A percentile compares a stretch with the other conserved stretches of the same genome.
Evolutionary conservation across 2,329 filamentous ascomycete species (phyloP).

Genomic region (Alternaria tenuissima): DNA sequence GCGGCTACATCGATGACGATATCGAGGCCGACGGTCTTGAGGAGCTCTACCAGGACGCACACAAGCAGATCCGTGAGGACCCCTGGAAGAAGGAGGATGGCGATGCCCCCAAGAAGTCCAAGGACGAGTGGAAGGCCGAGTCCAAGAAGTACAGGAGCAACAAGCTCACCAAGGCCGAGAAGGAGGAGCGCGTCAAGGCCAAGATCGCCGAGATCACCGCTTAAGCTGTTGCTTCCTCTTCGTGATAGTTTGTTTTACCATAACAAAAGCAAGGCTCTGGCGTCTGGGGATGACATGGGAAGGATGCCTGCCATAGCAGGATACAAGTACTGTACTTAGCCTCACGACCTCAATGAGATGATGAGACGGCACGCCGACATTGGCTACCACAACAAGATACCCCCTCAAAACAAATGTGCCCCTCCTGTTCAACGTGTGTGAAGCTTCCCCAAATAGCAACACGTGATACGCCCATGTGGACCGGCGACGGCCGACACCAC

Average conservation of each 20-base stretch:
- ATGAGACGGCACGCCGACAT: conserved; percentile 38
- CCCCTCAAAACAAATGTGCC: conserved; percentile 2
- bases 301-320: conserved; percentile 38
- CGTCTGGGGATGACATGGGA: conserved; percentile 47
- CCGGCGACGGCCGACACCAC: conserved; percentile 3
- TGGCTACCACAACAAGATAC: conserved; percentile 30
- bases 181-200: conserved; percentile 81
- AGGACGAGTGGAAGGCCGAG: conserved; percentile 96
- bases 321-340: conserved; percentile 40
- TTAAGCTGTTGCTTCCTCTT: conserved; percentile 32
- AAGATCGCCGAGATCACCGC: conserved; percentile 85
- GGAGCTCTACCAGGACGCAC: conserved; percentile 94
- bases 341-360: conserved; percentile 41
- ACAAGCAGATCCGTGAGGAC: conserved; percentile 96
- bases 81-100: conserved; percentile 90
- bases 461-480: not conserved
- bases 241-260: conserved; percentile 34
- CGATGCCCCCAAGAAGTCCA: conserved; percentile 87
- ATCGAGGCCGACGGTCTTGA: conserved; percentile 95
- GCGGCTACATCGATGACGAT: conserved; percentile 96
- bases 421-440: conserved; percentile 1
- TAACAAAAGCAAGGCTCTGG: conserved; percentile 48
- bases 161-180: conserved; percentile 87
- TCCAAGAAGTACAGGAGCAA: conserved; percentile 83
- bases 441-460: conserved; percentile 6